phyloP scores from a whole-genome alignment of 164 flowering plant genomes.

The Pachysandra terminalis region DNA sequence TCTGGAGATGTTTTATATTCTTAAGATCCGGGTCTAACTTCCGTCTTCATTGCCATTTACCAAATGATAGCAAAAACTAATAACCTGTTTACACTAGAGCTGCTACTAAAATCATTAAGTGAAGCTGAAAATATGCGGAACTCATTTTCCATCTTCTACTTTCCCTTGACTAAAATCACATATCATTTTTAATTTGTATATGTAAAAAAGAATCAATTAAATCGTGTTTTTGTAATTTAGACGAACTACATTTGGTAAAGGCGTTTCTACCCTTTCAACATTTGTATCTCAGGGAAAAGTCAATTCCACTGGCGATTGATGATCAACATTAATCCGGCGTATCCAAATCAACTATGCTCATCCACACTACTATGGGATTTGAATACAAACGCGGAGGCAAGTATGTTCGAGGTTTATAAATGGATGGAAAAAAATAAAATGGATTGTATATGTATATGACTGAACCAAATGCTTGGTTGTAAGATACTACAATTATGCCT shows the following conservation, averaged over 20 bases:
- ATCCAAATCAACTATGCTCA: neutral
- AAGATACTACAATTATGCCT: too few species aligned
- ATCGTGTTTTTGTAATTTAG: neutral
- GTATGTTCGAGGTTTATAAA: too few species aligned
- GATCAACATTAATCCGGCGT: constrained; percentile 20
- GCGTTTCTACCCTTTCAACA: neutral
- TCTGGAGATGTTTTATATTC: constrained; percentile 96
- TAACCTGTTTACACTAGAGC: neutral
- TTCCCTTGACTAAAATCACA: too few species aligned
- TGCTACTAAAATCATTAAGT: too few species aligned
- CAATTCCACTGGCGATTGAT: constrained; percentile 63
- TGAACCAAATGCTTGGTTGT: too few species aligned
- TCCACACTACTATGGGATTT: neutral
- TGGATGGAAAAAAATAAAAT: too few species aligned
- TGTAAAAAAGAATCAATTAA: neutral
- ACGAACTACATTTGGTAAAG: neutral
- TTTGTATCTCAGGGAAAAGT: constrained; percentile 57
- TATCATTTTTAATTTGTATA: neutral
- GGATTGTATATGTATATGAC: too few species aligned
- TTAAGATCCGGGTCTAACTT: constrained; percentile 51
- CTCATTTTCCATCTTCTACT: too few species aligned
- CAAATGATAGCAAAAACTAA: neutral
- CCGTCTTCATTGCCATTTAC: neutral
- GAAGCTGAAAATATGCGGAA: too few species aligned
- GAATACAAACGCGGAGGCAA: neutral